Evolutionary conservation across 768 basidiomycete genomes (phyloP), one percentile per base, ranked within the genome.

Genomic region (Mycena epipterygia): DNA sequence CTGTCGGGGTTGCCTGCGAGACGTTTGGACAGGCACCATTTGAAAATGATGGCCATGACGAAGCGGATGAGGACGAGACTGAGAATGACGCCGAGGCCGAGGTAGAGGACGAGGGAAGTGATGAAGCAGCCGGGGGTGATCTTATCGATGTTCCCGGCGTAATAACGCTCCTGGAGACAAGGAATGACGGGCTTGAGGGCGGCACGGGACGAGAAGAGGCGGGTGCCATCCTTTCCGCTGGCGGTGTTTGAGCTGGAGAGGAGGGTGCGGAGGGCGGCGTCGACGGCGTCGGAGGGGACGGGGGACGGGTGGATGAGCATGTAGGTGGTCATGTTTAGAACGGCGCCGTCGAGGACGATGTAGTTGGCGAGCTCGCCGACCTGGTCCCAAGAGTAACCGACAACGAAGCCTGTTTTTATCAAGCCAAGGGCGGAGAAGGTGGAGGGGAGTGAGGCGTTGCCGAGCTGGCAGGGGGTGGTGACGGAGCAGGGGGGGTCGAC

Each of bases 101-200:
- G 83, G 79, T 98, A 99, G 59, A 99, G 91, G 79, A 99, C 90
- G 30, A 99, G 85, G 52, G 90, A 88, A 35, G 96, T 93, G 42
- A 96, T 90, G 81, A 98, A 97, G 81, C 98, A 99, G 11, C 97
- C 97, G 8, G 98, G 95, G 0, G 96, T 92, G 77, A 98, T 86
- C 82, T 98, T 98, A 85, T 98, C 98, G 72, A 99, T 98, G 78
- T 94, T 93, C 25, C 98, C 98, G 0, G 96, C 97, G 58, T 89
- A 89, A 80, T 98, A 99, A 16, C 98, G 90, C 75, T 95, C 84
- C 60, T 87, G 86, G 60, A 99, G 86, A 80, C 98, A 99, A 13
- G 90, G 87, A 4, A 98, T 86, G 27, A 94, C 90, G 13, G 86
- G 83, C 70, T 88, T 84, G 65, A 95, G 88, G 61, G 88, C 87